These are phyloP conservation scores for Wickerhamiella siamensis DNA, from an alignment of 805 yeast genomes.

Conservation along the genomic window DNA sequence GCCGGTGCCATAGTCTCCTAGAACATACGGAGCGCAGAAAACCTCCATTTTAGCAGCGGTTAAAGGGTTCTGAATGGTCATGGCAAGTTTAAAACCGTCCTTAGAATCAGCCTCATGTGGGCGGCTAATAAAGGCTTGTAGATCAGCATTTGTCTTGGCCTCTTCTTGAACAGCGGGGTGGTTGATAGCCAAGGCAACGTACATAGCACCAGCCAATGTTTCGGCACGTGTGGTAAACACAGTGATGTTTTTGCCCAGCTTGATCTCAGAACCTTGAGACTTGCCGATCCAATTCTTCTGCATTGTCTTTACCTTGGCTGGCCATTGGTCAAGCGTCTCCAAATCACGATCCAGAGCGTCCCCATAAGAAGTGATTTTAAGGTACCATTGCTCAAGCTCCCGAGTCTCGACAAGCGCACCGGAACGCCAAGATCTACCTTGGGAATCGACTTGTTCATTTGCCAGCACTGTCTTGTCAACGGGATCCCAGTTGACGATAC, in stretches of 20 bases:
- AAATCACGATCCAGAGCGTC: conserved; percentile 52
- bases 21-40: conserved; percentile 81
- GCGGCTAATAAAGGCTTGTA: conserved; percentile 29
- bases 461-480: conserved; percentile 90
- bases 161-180: conserved; percentile 43
- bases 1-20: conserved; percentile 73
- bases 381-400: conserved; percentile 80
- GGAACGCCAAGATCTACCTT: conserved; percentile 92
- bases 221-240: conserved; percentile 86
- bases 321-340: conserved; percentile 57
- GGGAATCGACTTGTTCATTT: conserved; percentile 85
- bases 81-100: conserved; percentile 43
- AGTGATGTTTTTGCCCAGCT: conserved; percentile 32
- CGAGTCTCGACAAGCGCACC: conserved; percentile 87
- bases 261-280: conserved; percentile 63
- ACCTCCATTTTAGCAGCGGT: conserved; percentile 43
- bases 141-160: conserved; percentile 27
- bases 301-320: conserved; percentile 75
- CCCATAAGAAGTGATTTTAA: conserved; percentile 78
- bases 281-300: conserved; percentile 91
- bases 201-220: conserved; percentile 72
- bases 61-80: conserved; percentile 44
- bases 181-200: conserved; percentile 57
- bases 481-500: conserved; percentile 97
- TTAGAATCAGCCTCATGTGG: conserved; percentile 35